Conservation (phyloP, 129 eudicot genomes). For the Cynara cardunculus region DNA sequence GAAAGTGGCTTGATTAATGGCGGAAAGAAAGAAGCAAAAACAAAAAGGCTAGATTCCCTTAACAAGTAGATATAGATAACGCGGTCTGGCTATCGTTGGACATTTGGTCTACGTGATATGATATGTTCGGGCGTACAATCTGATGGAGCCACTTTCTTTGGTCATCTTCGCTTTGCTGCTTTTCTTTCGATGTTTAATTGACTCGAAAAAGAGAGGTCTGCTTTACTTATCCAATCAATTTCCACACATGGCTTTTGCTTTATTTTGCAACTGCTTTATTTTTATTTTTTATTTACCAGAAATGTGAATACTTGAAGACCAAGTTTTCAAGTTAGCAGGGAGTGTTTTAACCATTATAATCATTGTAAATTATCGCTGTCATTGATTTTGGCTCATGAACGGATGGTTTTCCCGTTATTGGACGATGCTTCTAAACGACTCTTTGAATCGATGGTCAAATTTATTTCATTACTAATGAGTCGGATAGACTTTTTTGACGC, state of each 20-base stretch:
- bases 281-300: slow-evolving; percentile 13
- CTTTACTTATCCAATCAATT: slow-evolving; percentile 32
- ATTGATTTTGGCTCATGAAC: neutral
- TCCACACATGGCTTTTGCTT: slow-evolving; percentile 31
- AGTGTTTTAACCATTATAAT: neutral
- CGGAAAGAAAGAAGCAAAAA: neutral
- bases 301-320: slow-evolving; percentile 31
- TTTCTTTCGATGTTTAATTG: slow-evolving; percentile 24
- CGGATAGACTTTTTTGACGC: neutral
- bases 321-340: neutral
- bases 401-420: neutral
- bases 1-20: neutral
- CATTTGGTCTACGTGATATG: slow-evolving; percentile 37
- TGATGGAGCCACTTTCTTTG: slow-evolving; percentile 22
- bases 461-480: neutral
- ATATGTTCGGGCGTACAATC: slow-evolving; percentile 3
- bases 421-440: neutral
- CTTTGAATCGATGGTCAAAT: neutral
- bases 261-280: slow-evolving; percentile 16
- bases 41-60: slow-evolving; percentile 13
- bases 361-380: neutral
- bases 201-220: slow-evolving; percentile 11
- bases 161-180: slow-evolving; percentile 24
- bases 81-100: slow-evolving; percentile 26
- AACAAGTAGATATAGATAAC: slow-evolving; percentile 26